Percentiles rank a stretch among this genome's conserved stretches.
These are phyloP conservation scores for Linnemannia elongata DNA, from an alignment of 192 early-diverging fungal species.

Conservation along the genomic window DNA sequence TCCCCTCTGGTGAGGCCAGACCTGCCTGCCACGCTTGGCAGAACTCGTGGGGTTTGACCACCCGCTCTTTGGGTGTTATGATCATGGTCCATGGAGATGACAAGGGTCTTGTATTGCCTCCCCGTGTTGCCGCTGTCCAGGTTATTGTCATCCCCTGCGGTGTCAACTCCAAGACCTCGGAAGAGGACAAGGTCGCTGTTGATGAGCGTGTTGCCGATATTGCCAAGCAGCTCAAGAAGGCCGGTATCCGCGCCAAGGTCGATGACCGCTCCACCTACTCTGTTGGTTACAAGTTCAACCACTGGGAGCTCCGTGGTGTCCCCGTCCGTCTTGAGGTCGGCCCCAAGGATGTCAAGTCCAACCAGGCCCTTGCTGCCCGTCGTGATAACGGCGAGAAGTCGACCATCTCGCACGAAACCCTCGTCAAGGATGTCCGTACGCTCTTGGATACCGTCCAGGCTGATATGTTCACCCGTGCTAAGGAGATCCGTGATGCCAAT, in stretches of 20 bases:
- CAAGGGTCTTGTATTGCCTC: conserved; percentile 98
- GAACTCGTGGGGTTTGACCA: conserved; percentile 99
- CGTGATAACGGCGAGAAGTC: conserved; percentile 82
- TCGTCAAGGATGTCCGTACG: conserved; percentile 71
- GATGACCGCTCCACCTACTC: conserved; percentile 90
- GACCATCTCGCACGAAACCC: conserved; percentile 70
- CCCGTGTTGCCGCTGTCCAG: conserved; percentile 91
- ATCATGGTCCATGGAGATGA: conserved; percentile 99
- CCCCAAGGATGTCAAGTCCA: conserved; percentile 91
- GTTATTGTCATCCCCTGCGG: conserved; percentile 95
- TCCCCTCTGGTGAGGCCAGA: conserved; percentile 66
- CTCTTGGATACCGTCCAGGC: conserved; percentile 85
- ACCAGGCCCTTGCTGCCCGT: conserved; percentile 82
- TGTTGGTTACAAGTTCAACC: conserved; percentile 98
- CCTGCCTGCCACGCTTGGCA: conserved; percentile 93
- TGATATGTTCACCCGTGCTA: conserved; percentile 93
- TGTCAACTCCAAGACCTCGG: conserved; percentile 87
- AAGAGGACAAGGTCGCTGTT: conserved; percentile 77
- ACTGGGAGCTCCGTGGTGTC: conserved; percentile 99
- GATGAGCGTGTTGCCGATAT: conserved; percentile 80
- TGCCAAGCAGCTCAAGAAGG: conserved; percentile 73
- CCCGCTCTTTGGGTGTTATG: conserved; percentile 98
- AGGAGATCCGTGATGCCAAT: conserved; percentile 78
- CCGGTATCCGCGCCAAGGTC: conserved; percentile 83
- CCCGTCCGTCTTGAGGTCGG: conserved; percentile 97